Base-by-base conservation (phyloP, 73 alveolate species). In the Blepharisma stoltei region DNA sequence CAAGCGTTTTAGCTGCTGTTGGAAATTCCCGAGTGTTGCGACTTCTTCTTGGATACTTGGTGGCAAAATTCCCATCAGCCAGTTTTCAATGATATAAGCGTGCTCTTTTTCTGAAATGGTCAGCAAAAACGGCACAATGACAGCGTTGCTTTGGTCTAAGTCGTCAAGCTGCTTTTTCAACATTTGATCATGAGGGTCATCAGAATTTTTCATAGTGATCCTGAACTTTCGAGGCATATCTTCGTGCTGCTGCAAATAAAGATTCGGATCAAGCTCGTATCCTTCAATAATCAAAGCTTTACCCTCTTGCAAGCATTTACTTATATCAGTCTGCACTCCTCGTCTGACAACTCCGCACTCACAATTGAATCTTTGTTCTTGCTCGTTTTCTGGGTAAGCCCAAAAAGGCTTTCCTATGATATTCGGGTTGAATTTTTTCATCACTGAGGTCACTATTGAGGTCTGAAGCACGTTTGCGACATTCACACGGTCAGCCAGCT, bases 261-360 rank as follows among this genome's bases (percentile, higher is more conserved):
- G 23, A n/a, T 14, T n/a, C 32, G 67, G 67, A 52, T 52, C 67
- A 52, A 52, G 18, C 23, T 52, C 18, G 3, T 52, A 52, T 52
- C 67, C 67, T 52, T 52, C 67, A 52, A 52, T 52, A n/a, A 52
- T 52, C 23, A 52, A 52, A 52, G 67, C 32, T 52, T 52, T 52
- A 3, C 67, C 67, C 18, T 52, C 67, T n/a, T n/a, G 32, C 23
- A 52, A 20, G 23, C 67, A 52, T 52, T 52, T 52, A 20, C 23
- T 14, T n/a, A 52, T 20, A 52, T 52, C 67, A n/a, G 67, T 52
- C 18, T 52, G 18, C 23, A 52, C 67, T 3, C 67, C 67, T 20
- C 23, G 0, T 52, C 67, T 52, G 5, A 20, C 67, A 0, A 52
- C 32, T 52, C 18, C 18, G 4, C 67, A 52, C 67, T 52, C 67